A percentile compares a stretch with the other conserved stretches of the same genome.
Conservation (phyloP, 192 early-diverging fungal genomes). For the Pilaira anomala region DNA sequence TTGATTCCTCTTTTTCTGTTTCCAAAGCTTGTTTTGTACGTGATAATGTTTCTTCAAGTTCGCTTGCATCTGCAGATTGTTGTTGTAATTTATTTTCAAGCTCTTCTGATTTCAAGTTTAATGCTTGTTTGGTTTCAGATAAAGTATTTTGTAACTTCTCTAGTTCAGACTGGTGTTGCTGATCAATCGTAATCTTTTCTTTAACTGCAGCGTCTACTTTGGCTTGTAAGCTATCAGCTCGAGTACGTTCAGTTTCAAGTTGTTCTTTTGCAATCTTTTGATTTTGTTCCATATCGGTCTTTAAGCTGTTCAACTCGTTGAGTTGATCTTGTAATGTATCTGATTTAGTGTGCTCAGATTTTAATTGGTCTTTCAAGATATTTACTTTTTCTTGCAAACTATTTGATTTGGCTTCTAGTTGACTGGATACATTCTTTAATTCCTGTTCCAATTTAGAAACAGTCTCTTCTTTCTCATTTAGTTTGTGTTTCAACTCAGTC, state of each 20-base stretch:
- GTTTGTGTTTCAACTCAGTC: not conserved
- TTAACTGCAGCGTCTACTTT: not conserved
- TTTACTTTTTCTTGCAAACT: not conserved
- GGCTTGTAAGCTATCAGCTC: not conserved
- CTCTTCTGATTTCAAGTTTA: not conserved
- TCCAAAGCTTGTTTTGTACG: not conserved
- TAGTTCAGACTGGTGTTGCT: not conserved
- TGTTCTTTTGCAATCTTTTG: not conserved
- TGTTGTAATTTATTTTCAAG: not conserved
- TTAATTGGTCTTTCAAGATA: not conserved
- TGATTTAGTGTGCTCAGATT: not conserved
- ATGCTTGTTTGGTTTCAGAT: no score
- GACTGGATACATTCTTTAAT: no score
- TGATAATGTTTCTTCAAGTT: not conserved
- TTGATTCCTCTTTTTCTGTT: no score
- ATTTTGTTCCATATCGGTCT: not conserved
- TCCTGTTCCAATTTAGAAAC: no score
- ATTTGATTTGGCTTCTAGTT: no score
- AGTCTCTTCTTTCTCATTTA: not conserved
- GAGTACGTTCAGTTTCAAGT: not conserved
- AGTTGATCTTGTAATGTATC: not conserved
- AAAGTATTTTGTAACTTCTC: not conserved
- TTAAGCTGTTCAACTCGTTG: not conserved
- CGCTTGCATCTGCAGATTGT: no score
- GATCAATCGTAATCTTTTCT: not conserved